phyloP scores from a whole-genome alignment of 75 land plant genomes.

The Pinus taeda region DNA sequence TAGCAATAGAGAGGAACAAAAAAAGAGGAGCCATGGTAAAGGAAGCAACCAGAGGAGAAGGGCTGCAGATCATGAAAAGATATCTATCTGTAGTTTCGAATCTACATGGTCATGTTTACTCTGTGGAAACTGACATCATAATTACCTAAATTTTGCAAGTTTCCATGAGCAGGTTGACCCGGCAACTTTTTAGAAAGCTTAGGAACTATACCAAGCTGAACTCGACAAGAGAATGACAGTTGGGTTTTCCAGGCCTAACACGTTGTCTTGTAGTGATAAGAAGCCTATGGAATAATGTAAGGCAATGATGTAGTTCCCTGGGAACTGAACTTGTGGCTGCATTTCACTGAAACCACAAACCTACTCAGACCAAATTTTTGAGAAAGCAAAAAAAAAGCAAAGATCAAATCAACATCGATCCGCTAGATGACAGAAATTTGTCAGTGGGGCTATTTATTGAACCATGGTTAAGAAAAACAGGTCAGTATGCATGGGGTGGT shows the following conservation, averaged over 20 bases:
- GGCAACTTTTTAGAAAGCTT: not conserved
- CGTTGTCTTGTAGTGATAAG: not conserved
- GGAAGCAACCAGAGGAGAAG: not conserved
- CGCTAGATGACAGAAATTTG: not conserved
- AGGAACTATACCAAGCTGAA: slow-evolving; percentile 1
- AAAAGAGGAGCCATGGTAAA: not conserved
- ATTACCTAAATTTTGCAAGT: not conserved
- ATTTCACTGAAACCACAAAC: not conserved
- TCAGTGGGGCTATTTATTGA: no score
- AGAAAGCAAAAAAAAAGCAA: not conserved
- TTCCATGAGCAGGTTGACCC: not conserved
- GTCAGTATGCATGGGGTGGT: not conserved
- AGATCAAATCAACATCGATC: not conserved
- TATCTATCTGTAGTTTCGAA: not conserved
- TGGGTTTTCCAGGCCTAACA: not conserved
- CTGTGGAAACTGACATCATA: not conserved
- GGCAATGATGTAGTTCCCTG: not conserved
- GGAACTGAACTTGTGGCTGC: not conserved
- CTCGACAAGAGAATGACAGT: not conserved
- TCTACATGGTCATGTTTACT: not conserved
- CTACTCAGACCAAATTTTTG: not conserved
- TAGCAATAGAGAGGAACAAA: not conserved
- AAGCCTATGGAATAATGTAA: not conserved
- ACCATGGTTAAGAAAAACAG: not conserved
- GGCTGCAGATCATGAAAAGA: not conserved